Evolutionary conservation across 352 stramenopile genomes (phyloP), one percentile per base, ranked within the genome.

Genomic region (Plasmopara muralis): DNA sequence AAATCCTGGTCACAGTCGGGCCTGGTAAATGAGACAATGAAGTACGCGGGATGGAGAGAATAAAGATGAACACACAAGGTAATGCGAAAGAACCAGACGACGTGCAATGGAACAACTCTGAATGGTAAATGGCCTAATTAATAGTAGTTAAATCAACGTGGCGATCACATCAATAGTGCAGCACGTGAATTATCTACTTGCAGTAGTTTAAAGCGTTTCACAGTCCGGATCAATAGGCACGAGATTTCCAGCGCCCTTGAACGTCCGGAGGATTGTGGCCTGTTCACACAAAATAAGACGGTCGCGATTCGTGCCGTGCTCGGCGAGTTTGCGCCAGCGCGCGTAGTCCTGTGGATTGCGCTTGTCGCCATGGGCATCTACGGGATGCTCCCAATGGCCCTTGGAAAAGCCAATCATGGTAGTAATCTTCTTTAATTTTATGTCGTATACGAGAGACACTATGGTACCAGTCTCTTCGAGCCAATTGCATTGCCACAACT

Each of bases 401-500:
- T 81, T 77, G 31, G 68, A 81, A 53, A 81, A 81, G 29, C 50
- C 71, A 44, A 64, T 67, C 68, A 75, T 81, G 53, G 67, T 81
- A 13, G 64, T 74, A 50, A 77, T 76, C 60, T 76, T 81, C 48
- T 66, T 42, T 34, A 68, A 56, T 42, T 62, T 64, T 34, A 81
- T 77, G 50, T 81, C 70, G 50, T 75, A 81, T 43, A 81, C 70
- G 34, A 77, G 64, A 20, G 49, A 66, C 39, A 81, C 65, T 49
- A 81, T 71, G 31, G 70, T 81, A 46, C 70, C 70, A 12, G 70
- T 81, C 52, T 80, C 70, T 56, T 80, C 70, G 42, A 80, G 70
- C 70, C 70, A 80, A 68, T 77, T 80, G 67, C 70, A 80, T 51
- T 80, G 70, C 70, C 70, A 80, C 42, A 77, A 55, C 57, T 80